Evolutionary conservation across 176 grass and related monocot genomes (phyloP).

Genomic region (Triticum timopheevii): DNA sequence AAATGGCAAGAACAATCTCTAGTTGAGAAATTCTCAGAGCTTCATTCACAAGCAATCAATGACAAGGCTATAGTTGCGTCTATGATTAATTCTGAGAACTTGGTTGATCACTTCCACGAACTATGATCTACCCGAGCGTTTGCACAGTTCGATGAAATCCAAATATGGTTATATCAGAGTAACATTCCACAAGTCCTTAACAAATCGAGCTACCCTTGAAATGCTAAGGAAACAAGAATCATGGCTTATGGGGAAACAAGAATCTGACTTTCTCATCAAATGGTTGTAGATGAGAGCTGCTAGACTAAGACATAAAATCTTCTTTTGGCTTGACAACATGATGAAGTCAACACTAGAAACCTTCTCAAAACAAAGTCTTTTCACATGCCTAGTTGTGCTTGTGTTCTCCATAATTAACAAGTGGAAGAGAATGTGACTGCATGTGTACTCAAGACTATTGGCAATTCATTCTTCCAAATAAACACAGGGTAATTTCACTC

Average conservation of each 20-base stretch:
- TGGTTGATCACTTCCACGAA: background rate
- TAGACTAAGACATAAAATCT: background rate
- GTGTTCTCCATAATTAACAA: background rate
- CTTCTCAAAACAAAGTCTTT: background rate
- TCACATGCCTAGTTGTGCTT: background rate
- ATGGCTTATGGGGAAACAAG: background rate
- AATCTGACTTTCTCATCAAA: background rate
- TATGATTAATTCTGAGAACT: background rate
- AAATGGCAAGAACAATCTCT: background rate
- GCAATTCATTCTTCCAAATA: background rate
- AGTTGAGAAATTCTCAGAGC: background rate
- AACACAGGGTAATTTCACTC: background rate
- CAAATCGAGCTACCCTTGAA: background rate
- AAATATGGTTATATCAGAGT: background rate
- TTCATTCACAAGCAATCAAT: background rate
- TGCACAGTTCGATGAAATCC: background rate
- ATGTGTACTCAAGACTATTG: background rate
- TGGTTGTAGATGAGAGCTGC: background rate
- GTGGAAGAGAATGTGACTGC: background rate
- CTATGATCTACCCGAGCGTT: background rate
- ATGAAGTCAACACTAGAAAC: background rate
- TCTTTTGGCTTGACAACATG: background rate
- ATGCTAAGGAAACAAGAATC: background rate
- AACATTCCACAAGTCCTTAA: background rate
- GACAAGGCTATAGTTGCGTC: background rate